Conservation (phyloP, 2,329 filamentous ascomycete species). For the Colletotrichum coccodes region DNA sequence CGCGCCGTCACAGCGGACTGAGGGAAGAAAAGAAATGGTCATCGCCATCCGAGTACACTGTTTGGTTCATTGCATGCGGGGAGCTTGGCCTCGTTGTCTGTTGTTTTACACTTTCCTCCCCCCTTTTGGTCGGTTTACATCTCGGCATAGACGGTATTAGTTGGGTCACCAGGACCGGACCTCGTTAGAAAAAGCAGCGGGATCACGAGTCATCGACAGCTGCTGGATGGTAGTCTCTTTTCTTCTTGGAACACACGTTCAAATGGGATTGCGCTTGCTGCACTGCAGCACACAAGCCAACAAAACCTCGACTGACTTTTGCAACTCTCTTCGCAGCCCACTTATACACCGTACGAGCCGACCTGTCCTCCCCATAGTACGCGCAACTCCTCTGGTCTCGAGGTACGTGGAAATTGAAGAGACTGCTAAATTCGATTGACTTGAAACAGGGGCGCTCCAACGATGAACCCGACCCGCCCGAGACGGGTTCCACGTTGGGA, state of each 20-base stretch:
- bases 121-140: not conserved
- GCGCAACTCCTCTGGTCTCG: not conserved
- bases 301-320: not conserved
- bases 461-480: not conserved
- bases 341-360: too few species aligned
- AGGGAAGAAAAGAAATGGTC: not conserved
- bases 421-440: not conserved
- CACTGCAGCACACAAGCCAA: not conserved
- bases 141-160: not conserved
- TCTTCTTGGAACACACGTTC: not conserved
- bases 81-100: not conserved
- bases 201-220: not conserved
- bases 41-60: not conserved
- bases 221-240: not conserved
- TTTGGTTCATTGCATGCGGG: not conserved
- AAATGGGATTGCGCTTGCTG: slow-evolving; percentile 8
- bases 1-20: slow-evolving; percentile 1
- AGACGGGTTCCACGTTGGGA: not conserved
- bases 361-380: not conserved
- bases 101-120: not conserved
- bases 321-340: not conserved
- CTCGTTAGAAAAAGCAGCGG: not conserved
- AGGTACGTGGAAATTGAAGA: not conserved
- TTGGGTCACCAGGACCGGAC: not conserved
- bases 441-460: slow-evolving; percentile 11